Conservation (phyloP, 2,329 filamentous ascomycete species). For the Pseudodiploospora longispora region DNA sequence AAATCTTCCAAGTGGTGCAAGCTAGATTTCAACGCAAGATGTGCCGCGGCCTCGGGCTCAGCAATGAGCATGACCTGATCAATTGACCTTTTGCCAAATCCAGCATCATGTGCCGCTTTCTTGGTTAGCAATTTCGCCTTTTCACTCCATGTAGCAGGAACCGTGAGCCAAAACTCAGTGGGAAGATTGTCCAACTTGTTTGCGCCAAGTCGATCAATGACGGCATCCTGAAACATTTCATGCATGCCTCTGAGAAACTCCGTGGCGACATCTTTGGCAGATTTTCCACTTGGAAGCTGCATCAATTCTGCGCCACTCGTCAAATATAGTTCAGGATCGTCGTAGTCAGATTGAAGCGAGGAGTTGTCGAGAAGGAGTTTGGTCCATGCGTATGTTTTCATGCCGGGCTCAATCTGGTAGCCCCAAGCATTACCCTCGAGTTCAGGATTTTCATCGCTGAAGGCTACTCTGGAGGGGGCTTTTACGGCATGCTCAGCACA, state of each 20-base stretch:
- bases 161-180: no score
- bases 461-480: constrained; percentile 10
- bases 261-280: constrained; percentile 6
- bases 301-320: neutral
- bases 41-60: no score
- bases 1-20: no score
- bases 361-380: constrained; percentile 10
- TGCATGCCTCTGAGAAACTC: constrained; percentile 9
- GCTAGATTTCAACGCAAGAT: no score
- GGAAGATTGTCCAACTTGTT: no score
- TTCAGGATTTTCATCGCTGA: constrained; percentile 10
- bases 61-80: no score
- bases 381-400: constrained; percentile 10
- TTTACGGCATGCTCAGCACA: constrained; percentile 12
- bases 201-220: constrained; percentile 3
- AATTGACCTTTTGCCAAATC: no score
- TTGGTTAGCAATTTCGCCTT: no score
- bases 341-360: constrained; percentile 5
- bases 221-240: constrained; percentile 6
- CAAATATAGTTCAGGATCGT: constrained; percentile 1
- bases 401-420: constrained; percentile 10
- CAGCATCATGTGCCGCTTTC: no score
- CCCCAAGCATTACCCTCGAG: constrained; percentile 6
- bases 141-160: no score
- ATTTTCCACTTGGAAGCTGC: constrained; percentile 3